Evolutionary conservation across 305 asterid species (phyloP).

Genomic region (Fraxinus nigra): DNA sequence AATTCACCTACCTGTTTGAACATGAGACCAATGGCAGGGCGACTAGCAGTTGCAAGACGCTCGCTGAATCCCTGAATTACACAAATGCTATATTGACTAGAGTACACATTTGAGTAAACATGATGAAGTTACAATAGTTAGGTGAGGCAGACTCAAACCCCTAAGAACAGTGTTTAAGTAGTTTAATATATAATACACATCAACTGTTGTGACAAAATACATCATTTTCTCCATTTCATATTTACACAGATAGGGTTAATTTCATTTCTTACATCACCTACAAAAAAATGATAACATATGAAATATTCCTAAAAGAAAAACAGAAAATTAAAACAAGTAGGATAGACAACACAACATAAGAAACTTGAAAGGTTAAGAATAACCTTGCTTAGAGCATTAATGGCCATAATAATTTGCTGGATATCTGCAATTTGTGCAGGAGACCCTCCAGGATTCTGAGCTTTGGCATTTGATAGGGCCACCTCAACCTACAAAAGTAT

Average conservation of each 20-base stretch:
- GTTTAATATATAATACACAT: not conserved
- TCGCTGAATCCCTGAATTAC: conserved; percentile 75
- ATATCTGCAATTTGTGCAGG: conserved; percentile 50
- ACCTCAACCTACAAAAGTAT: conserved; percentile 47
- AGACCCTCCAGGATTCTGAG: not conserved
- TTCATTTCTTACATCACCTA: not conserved
- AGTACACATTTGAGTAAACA: not conserved
- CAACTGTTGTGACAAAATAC: not conserved
- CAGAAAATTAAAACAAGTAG: not conserved
- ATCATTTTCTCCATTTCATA: conserved; percentile 2
- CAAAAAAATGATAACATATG: conserved; percentile 4
- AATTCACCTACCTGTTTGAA: conserved; percentile 67
- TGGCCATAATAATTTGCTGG: conserved; percentile 80
- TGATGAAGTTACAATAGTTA: conserved; percentile 3
- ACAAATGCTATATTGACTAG: conserved; percentile 19
- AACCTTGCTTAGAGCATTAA: conserved; percentile 83
- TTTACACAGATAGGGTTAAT: not conserved
- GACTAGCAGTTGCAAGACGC: conserved; percentile 82
- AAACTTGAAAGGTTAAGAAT: conserved; percentile 3
- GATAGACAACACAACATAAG: not conserved
- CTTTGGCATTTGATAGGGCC: conserved; percentile 28
- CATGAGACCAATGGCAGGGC: conserved; percentile 85
- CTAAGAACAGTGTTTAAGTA: not conserved
- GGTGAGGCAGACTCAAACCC: not conserved
- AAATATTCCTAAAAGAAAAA: not conserved